Evolutionary conservation across 1,284 basidiomycete genomes (phyloP), one percentile per base, ranked within the genome.

Genomic region (Singerocomus inundabilis): DNA sequence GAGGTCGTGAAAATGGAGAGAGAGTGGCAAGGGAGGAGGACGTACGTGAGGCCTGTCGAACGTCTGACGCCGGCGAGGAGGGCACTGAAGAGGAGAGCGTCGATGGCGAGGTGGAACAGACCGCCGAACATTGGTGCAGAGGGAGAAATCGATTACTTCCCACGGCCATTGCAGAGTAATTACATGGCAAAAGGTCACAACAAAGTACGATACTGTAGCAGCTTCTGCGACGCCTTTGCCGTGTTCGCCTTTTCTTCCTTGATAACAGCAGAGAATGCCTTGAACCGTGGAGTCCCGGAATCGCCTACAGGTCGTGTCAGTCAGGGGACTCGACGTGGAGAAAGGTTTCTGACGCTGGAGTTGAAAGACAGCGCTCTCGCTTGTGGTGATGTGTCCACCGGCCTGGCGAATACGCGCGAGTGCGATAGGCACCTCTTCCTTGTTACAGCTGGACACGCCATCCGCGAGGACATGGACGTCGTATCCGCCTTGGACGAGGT

Each of bases 301-400:
- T 91, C 91, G 16, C 74, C 80, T 85, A 48, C 37, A 44, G 37
- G 35, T 28, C 40, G 44, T 30, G 25, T 66, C 30, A 53, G 54
- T 44, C 57, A 32, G 51, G 49, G 32, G 55, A 35, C 56, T 39
- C 48, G 52, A 49, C 44, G 39, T 47, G 16, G 37, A 13, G 44
- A 49, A 32, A 37, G 31, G 44, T 44, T 12, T 66, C 73, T 55
- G 57, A 80, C 79, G 72, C 67, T 90, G 80, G 18, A 95, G 75
- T 61, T 92, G 82, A 68, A 92, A 96, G 1, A 85, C 78, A 4
- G 87, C 68, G 51, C 86, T 90, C 66, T 97, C 94, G 57, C 87
- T 89, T 0, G 91, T 91, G 2, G 85, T 85, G 49, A 97, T 76
- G 46, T 81, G 73, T 1, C 82, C 90, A 1, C 93, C 93, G 4